These are phyloP conservation scores for Pyrenochaeta sp. DNA, from an alignment of 2,329 filamentous ascomycete genomes.

Conservation along the genomic window DNA sequence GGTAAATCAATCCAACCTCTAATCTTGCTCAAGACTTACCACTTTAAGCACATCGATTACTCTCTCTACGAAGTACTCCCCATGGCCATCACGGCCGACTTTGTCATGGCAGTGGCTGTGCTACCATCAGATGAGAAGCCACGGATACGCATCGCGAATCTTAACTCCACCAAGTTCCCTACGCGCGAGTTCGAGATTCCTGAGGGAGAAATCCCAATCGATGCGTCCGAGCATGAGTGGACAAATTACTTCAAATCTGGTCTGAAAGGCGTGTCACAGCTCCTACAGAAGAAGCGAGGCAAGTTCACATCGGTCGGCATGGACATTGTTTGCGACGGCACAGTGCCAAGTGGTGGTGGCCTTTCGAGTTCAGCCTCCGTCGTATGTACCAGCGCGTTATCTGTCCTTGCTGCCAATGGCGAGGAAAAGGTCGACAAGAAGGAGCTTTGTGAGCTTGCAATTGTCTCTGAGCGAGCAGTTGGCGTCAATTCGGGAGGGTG, in stretches of 20 bases:
- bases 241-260: constrained; percentile 98
- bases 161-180: constrained; percentile 78
- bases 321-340: constrained; percentile 89
- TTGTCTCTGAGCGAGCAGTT: constrained; percentile 91
- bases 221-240: constrained; percentile 89
- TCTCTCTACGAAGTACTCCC: constrained; percentile 95
- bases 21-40: constrained; percentile 18
- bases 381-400: constrained; percentile 87
- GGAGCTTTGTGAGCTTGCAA: constrained; percentile 88
- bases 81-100: constrained; percentile 93
- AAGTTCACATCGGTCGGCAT: constrained; percentile 77
- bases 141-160: constrained; percentile 79
- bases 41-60: constrained; percentile 87
- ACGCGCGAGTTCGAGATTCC: constrained; percentile 78
- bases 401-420: constrained; percentile 86
- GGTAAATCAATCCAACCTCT: constrained; percentile 34
- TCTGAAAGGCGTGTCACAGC: constrained; percentile 78
- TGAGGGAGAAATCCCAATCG: constrained; percentile 69
- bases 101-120: constrained; percentile 80
- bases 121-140: constrained; percentile 64
- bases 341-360: constrained; percentile 89
- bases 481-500: constrained; percentile 96
- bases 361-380: constrained; percentile 94
- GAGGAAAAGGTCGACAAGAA: constrained; percentile 84
- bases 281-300: constrained; percentile 74